phyloP scores from a whole-genome alignment of 140 eudicot genomes.

The Anethum foeniculum region DNA sequence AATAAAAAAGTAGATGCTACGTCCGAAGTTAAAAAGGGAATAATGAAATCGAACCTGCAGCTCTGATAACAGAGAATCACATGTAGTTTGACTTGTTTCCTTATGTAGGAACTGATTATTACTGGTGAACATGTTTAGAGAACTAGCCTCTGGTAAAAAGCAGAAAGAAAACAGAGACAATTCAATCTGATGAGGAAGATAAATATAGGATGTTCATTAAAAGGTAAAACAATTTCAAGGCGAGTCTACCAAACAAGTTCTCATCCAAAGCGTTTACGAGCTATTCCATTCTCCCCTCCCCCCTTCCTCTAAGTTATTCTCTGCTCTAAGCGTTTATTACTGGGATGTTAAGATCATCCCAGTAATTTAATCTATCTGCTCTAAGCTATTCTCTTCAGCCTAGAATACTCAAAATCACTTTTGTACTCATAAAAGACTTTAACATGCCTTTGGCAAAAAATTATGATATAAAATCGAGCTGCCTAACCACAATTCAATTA shows the following conservation, averaged over 20 bases:
- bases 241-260: neutral
- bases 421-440: neutral
- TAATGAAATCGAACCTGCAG: constrained; percentile 39
- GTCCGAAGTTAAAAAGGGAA: neutral
- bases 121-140: constrained; percentile 10
- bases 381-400: neutral
- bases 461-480: neutral
- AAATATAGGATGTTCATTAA: neutral
- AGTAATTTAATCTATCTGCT: neutral
- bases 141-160: neutral
- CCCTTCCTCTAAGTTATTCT: neutral
- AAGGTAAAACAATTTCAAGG: neutral
- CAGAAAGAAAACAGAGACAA: neutral
- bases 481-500: neutral
- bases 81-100: constrained; percentile 38
- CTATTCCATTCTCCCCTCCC: neutral
- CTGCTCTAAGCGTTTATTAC: too few species aligned
- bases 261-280: neutral
- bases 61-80: constrained; percentile 57
- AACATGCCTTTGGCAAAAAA: neutral
- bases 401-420: neutral
- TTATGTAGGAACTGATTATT: constrained; percentile 17
- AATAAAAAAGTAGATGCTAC: neutral
- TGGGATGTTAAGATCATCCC: neutral
- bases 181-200: neutral